These are phyloP conservation scores for Lachnellula arida DNA, from an alignment of 2,329 filamentous ascomycete genomes.

Conservation along the genomic window DNA sequence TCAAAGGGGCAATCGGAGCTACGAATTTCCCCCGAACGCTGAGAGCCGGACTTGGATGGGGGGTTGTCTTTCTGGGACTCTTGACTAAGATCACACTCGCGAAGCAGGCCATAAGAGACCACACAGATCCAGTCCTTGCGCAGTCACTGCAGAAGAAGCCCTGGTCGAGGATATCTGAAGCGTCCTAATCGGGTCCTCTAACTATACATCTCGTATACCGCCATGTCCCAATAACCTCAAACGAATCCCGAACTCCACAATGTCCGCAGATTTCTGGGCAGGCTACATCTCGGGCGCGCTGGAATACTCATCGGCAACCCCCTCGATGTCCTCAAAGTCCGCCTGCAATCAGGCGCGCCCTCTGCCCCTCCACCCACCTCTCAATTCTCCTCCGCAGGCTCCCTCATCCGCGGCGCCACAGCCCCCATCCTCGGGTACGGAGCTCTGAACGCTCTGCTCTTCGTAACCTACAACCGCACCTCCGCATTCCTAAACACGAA, in stretches of 20 bases:
- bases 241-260: constrained; percentile 8
- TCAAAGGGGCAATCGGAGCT: neutral
- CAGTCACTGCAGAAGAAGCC: constrained; percentile 11
- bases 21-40: constrained; percentile 14
- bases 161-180: constrained; percentile 7
- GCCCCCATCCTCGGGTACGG: constrained; percentile 88
- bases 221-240: neutral
- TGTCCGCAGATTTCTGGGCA: constrained; percentile 77
- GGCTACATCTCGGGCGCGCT: constrained; percentile 83
- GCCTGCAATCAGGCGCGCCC: constrained; percentile 61
- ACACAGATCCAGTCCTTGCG: constrained; percentile 20
- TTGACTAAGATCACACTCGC: constrained; percentile 24
- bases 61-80: constrained; percentile 22
- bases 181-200: neutral
- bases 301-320: constrained; percentile 89
- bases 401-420: constrained; percentile 61
- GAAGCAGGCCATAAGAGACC: constrained; percentile 21
- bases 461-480: constrained; percentile 86
- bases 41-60: constrained; percentile 26
- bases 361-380: constrained; percentile 21
- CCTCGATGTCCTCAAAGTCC: constrained; percentile 74
- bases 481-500: constrained; percentile 53
- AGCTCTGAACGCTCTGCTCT: constrained; percentile 83
- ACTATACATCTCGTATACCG: neutral
- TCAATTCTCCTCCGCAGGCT: constrained; percentile 35